Conservation (phyloP, 75 land plant species). For the Cunninghamia lanceolata region DNA sequence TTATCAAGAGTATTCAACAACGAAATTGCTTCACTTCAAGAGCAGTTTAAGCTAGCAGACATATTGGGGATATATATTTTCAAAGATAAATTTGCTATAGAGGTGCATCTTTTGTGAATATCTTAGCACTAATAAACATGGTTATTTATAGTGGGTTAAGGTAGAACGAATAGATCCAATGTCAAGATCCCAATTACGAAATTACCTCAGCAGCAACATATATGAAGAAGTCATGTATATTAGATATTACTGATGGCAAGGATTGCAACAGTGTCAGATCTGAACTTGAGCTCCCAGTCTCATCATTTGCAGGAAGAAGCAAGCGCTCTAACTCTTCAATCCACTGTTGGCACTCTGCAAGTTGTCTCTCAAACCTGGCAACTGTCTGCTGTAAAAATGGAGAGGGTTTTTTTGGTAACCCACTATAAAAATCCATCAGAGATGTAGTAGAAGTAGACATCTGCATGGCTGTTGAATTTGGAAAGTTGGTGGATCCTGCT, state of each 20-base stretch:
- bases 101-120: background rate
- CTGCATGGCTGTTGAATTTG: conserved; percentile 27
- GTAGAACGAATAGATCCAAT: background rate
- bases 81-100: background rate
- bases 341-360: conserved; percentile 81
- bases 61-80: background rate
- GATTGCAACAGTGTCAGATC: conserved; percentile 62
- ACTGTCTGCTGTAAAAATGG: conserved; percentile 78
- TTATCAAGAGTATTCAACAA: background rate
- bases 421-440: conserved; percentile 80
- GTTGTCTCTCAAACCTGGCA: conserved; percentile 78
- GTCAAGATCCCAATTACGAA: background rate
- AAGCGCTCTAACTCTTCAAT: conserved; percentile 93
- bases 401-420: conserved; percentile 87
- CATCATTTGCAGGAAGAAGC: conserved; percentile 44
- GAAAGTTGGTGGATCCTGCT: conserved; percentile 16
- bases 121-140: background rate
- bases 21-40: background rate
- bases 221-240: conserved; percentile 87
- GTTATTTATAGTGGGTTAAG: background rate
- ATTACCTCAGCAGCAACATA: conserved; percentile 95
- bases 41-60: background rate
- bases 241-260: conserved; percentile 78
- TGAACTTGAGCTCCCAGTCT: conserved; percentile 25
- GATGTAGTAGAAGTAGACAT: conserved; percentile 27